These are phyloP conservation scores for Aspergillus mulundensis DNA, from an alignment of 495 filamentous ascomycete genomes.

Conservation along the genomic window DNA sequence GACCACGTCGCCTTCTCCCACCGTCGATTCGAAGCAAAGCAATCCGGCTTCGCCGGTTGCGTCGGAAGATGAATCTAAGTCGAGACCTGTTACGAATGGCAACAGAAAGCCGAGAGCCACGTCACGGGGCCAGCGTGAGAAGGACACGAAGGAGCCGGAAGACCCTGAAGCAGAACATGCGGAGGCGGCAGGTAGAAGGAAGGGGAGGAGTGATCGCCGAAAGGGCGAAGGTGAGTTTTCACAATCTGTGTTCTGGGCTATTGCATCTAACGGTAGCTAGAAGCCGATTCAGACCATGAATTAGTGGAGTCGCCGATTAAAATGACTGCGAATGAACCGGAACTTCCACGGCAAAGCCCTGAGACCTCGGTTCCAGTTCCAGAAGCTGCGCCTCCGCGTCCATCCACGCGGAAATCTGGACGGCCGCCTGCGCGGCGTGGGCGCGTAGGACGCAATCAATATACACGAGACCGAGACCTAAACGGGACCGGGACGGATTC, in stretches of 20 bases:
- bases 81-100: constrained; percentile 43
- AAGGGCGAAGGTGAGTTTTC: constrained; percentile 74
- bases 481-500: constrained; percentile 51
- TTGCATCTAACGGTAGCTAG: constrained; percentile 11
- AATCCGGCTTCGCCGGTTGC: constrained; percentile 48
- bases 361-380: constrained; percentile 49
- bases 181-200: constrained; percentile 70
- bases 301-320: constrained; percentile 37
- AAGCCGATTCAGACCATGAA: constrained; percentile 37
- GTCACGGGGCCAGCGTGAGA: constrained; percentile 66
- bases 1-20: constrained; percentile 68
- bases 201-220: constrained; percentile 67
- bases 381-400: constrained; percentile 38
- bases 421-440: constrained; percentile 59
- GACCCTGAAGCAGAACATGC: constrained; percentile 63
- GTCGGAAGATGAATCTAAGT: constrained; percentile 65
- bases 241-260: too few relatives aligned
- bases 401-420: constrained; percentile 62
- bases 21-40: constrained; percentile 49
- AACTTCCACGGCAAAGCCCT: constrained; percentile 46
- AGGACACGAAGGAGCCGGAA: constrained; percentile 62
- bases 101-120: constrained; percentile 63
- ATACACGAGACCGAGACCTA: constrained; percentile 69
- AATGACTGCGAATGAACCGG: constrained; percentile 33
- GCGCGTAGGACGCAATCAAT: constrained; percentile 80